Evolutionary conservation across 2,329 filamentous ascomycete species (phyloP).

Genomic region (Aspergillus unguis): DNA sequence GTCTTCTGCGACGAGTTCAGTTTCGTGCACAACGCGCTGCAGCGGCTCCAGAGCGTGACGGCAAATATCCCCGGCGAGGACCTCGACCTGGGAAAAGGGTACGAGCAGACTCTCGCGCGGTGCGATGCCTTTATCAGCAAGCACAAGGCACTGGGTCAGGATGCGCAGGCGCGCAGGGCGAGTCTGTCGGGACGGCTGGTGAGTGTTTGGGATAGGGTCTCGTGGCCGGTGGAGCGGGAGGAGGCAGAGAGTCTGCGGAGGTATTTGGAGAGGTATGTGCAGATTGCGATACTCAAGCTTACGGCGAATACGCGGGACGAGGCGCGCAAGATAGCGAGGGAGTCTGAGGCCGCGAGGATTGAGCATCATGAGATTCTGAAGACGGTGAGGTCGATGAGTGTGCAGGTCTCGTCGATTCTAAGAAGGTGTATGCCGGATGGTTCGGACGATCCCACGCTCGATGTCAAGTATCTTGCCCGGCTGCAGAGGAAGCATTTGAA

Average conservation of each 20-base stretch:
- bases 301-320: conserved; percentile 7
- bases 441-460: neutral
- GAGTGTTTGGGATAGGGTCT: conserved; percentile 7
- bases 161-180: neutral
- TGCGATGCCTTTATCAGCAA: conserved; percentile 9
- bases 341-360: conserved; percentile 1
- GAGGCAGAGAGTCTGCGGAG: conserved; percentile 13
- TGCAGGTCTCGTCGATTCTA: conserved; percentile 11
- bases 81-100: conserved; percentile 7
- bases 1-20: conserved; percentile 7
- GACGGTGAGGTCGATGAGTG: conserved; percentile 16
- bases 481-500: conserved; percentile 1
- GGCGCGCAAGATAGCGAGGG: neutral
- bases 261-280: conserved; percentile 10
- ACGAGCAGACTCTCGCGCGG: conserved; percentile 4
- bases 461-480: conserved; percentile 7
- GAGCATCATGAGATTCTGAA: conserved; percentile 13
- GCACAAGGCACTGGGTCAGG: neutral
- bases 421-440: conserved; percentile 8
- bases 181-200: conserved; percentile 1
- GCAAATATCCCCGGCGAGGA: neutral
- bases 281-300: conserved; percentile 13
- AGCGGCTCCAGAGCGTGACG: conserved; percentile 1
- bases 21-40: conserved; percentile 7
- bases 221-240: conserved; percentile 13